Evolutionary conservation across 2,329 filamentous ascomycete species (phyloP).

Genomic region (Alternaria sp.): DNA sequence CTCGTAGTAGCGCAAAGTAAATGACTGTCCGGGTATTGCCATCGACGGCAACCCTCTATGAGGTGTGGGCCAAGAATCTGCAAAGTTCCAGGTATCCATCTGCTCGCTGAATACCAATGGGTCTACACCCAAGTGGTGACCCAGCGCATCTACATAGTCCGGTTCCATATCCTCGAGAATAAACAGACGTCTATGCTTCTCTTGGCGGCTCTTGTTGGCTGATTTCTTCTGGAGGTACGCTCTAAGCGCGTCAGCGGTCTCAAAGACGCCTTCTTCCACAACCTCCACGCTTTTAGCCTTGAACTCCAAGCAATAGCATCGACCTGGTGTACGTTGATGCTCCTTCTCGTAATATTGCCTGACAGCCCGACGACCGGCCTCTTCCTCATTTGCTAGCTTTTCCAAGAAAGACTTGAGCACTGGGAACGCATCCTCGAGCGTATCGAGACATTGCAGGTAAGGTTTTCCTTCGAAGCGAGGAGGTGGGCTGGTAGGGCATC

Average conservation of each 20-base stretch:
- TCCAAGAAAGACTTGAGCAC: slow-evolving; percentile 6
- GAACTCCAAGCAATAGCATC: not conserved
- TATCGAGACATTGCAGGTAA: not conserved
- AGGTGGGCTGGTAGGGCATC: too few species aligned
- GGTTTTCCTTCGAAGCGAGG: not conserved
- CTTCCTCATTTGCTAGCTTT: slow-evolving; percentile 1
- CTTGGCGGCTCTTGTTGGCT: not conserved
- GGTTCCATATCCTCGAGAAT: slow-evolving; percentile 31
- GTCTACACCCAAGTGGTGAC: slow-evolving; percentile 20
- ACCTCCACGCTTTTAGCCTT: not conserved
- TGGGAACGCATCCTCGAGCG: not conserved
- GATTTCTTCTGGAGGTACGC: not conserved
- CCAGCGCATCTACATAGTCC: slow-evolving; percentile 23
- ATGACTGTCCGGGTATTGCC: slow-evolving; percentile 14
- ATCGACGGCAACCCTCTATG: slow-evolving; percentile 25
- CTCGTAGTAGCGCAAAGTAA: slow-evolving; percentile 17
- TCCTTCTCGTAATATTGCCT: not conserved
- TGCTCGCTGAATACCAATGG: slow-evolving; percentile 29
- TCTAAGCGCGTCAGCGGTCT: not conserved
- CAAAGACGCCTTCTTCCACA: not conserved
- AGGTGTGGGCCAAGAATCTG: slow-evolving; percentile 22
- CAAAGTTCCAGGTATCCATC: slow-evolving; percentile 32
- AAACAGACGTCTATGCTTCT: slow-evolving; percentile 15
- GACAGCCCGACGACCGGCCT: not conserved
- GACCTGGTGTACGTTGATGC: not conserved